Base-by-base conservation (phyloP, 1,284 basidiomycete species). In the Vanrija sp. region DNA sequence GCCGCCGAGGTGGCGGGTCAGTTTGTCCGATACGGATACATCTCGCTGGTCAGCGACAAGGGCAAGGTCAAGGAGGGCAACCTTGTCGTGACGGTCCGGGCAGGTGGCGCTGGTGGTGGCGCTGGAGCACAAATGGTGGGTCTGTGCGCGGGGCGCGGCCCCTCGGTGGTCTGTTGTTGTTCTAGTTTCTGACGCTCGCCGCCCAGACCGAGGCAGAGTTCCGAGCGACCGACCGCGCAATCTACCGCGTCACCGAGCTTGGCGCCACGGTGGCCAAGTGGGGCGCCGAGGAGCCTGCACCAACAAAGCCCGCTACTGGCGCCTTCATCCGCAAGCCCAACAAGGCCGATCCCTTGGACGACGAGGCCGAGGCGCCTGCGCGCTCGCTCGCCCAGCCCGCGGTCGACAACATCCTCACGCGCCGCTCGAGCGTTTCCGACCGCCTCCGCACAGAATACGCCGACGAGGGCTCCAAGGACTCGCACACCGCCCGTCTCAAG, bases 1-100 rank as follows among this genome's bases (percentile, higher is more conserved):
- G 95, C 93, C 0, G 92, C 92, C 21, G 96, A 98, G 80, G 88
- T 98, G 81, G 86, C 90, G 5, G 96, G 93, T 1, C 96, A 98
- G 71, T 98, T 98, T 69, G 93, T 98, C 46, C 86, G 96, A 43
- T 95, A 96, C 68, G 91, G 92, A 39, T 84, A 95, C 64, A 89
- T 98, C 74, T 78, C 80, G 12, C 80, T 98, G 38, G 89, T 95
- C 58, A 61, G 67, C 38, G 81, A 83, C 66, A 77, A 76, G 55
- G 76, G 78, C 5, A 91, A 89, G 79, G 86, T 86, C 68, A 89
- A 88, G 67, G 91, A 95, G 65, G 87, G 86, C 34, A 87, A 88
- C 34, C 86, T 92, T 75, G 89, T 93, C 66, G 91, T 91, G 73
- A 90, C 87, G 23, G 91, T 93, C 15, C 61, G 65, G 52, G 66